Conservation (phyloP, 805 yeast species). For the Candida sonorensis region DNA sequence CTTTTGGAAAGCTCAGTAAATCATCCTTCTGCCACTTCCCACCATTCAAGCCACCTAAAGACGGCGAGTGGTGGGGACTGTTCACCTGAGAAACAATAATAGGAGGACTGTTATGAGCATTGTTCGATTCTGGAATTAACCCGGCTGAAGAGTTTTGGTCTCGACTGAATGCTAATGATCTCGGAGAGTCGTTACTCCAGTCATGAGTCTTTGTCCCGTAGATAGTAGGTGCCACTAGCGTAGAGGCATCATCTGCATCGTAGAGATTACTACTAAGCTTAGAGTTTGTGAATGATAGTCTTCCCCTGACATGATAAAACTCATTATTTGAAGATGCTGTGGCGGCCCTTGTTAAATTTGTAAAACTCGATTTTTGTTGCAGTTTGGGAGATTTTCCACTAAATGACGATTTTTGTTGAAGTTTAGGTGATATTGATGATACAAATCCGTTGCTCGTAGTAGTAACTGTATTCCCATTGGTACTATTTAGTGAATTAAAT, state of each 20-base stretch:
- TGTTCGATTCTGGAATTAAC: background rate
- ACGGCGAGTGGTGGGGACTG: no score
- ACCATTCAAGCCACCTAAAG: no score
- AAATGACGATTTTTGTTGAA: constrained; percentile 1
- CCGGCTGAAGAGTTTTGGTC: background rate
- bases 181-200: constrained; percentile 21
- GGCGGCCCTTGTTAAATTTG: constrained; percentile 4
- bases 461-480: no score
- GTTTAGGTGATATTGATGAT: constrained; percentile 5
- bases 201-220: constrained; percentile 26
- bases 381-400: constrained; percentile 6
- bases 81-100: no score
- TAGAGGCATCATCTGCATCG: no score
- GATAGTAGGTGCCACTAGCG: constrained; percentile 25
- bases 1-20: no score
- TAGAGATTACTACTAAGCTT: no score
- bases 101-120: background rate
- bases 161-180: constrained; percentile 7
- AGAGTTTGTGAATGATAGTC: no score
- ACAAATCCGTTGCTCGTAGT: no score
- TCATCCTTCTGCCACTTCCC: no score
- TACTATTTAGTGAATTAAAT: no score
- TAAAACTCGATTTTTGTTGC: constrained; percentile 10
- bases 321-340: constrained; percentile 1
- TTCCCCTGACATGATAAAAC: background rate